Evolutionary conservation across 2,329 filamentous ascomycete genomes (phyloP).

Genomic region (Trichoderma koningiopsis): DNA sequence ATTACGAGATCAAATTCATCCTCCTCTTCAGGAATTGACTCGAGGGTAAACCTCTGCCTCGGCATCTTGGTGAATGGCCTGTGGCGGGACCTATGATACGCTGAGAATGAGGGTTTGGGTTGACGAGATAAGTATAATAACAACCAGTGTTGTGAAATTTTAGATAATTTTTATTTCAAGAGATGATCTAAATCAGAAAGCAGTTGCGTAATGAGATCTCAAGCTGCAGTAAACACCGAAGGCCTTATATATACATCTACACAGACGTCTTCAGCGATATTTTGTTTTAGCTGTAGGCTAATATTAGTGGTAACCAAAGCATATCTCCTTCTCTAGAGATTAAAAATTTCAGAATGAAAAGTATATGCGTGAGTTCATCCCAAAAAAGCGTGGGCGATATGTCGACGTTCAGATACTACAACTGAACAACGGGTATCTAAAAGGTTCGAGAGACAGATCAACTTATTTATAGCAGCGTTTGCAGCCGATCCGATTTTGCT

Average conservation of each 20-base stretch:
- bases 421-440: not conserved
- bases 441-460: not conserved
- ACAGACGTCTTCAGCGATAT: not conserved
- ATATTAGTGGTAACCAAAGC: not conserved
- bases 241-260: not conserved
- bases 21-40: not conserved
- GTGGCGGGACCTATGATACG: not conserved
- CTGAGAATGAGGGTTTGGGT: not conserved
- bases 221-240: not conserved
- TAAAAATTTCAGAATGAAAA: not conserved
- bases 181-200: not conserved
- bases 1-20: not conserved
- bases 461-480: not conserved
- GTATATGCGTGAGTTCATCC: not conserved
- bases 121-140: not conserved
- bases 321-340: not conserved
- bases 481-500: not conserved
- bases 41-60: not conserved
- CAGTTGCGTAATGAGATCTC: not conserved
- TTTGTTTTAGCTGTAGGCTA: not conserved
- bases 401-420: not conserved
- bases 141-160: not conserved
- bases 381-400: not conserved
- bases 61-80: not conserved
- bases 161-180: no score